These are phyloP conservation scores for Aspergillus steynii DNA, from an alignment of 495 filamentous ascomycete species.

Conservation along the genomic window DNA sequence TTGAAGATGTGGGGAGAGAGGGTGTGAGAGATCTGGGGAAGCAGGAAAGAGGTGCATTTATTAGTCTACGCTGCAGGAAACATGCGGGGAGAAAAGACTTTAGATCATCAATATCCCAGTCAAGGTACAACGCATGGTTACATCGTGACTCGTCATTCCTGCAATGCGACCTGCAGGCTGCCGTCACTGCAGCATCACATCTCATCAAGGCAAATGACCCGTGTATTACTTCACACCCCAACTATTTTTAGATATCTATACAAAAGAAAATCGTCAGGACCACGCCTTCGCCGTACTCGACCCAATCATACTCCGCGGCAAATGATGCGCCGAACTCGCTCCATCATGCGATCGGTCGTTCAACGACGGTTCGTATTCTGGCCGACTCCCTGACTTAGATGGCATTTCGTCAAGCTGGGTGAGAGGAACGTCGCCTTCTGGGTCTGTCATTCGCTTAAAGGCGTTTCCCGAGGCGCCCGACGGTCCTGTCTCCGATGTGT, in stretches of 20 bases:
- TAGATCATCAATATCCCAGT: not conserved
- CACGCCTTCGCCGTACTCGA: not conserved
- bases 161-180: not conserved
- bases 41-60: too few relatives aligned
- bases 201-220: not conserved
- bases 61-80: too few relatives aligned
- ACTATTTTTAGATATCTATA: not conserved
- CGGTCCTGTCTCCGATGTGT: constrained; percentile 13
- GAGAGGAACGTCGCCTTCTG: constrained; percentile 21
- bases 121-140: not conserved
- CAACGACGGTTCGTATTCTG: not conserved
- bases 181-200: not conserved
- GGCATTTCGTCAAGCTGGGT: constrained; percentile 8
- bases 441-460: constrained; percentile 16
- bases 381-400: not conserved
- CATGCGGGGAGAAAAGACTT: too few relatives aligned
- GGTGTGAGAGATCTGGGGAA: not conserved
- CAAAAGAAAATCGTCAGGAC: not conserved
- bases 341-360: not conserved
- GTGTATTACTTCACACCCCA: not conserved
- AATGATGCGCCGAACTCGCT: not conserved
- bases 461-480: constrained; percentile 7
- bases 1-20: not conserved
- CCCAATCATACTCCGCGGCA: not conserved
- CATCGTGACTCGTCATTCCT: not conserved